Base-by-base conservation (phyloP, 169 alveolate species). In the Cardiosporidium cionae region DNA sequence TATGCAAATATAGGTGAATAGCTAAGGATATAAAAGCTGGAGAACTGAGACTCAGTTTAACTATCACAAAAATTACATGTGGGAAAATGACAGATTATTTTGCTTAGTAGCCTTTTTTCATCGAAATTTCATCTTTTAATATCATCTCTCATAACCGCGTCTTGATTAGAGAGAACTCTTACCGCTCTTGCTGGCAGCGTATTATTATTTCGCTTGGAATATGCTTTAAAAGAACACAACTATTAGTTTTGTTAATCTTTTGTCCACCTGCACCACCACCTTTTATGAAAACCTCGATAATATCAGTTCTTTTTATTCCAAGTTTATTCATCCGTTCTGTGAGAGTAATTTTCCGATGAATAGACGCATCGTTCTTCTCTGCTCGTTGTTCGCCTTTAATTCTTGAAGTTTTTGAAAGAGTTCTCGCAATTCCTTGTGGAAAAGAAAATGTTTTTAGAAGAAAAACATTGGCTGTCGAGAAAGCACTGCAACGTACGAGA, bases 251-350 rank as follows among this genome's bases (percentile, higher is more conserved):
- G 78, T 91, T 91, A 33, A 91, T 88, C 80, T 88, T 88, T 78
- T 91, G 92, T 16, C 96, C 96, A 5, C 96, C 96, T 27, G 90
- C 90, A 23, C 96, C 96, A 32, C 86, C 79, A 6, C 95, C 96
- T 69, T 80, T 85, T 52, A 89, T 76, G 77, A 80, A 87, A 31
- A 77, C 29, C 75, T 89, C 92, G 65, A 79, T 84, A 32, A 89
- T 65, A 44, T 85, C 83, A 22, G 70, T 68, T 5, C 67, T 79
- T 3, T 29, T 63, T 4, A 81, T 72, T 29, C 83, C 86, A 16
- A 81, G 64, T 52, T 52, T 75, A 67, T 71, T 65, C 36, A 80
- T 75, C 74, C 64, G 68, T 52, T 74, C 78, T 7, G 72, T 65
- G n/a, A n/a, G n/a, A n/a, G n/a, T n/a, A n/a, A n/a, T n/a, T n/a